A percentile compares a stretch with the other conserved stretches of the same genome.
These are phyloP conservation scores for Silene coronaria DNA, from an alignment of 179 eudicot genomes.

Conservation along the genomic window DNA sequence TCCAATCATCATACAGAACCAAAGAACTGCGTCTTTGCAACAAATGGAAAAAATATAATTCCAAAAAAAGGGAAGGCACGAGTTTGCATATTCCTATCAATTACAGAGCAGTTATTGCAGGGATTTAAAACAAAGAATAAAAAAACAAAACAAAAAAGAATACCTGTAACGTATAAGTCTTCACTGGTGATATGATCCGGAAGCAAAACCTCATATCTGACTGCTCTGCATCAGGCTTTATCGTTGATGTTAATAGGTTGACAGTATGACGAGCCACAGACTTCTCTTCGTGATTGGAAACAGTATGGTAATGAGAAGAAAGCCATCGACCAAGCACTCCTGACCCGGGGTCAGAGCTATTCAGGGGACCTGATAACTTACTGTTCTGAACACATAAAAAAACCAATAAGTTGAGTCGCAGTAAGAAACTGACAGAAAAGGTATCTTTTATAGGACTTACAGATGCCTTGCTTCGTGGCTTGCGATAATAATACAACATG, in stretches of 20 bases:
- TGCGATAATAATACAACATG: slow-evolving; percentile 81
- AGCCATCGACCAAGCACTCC: slow-evolving; percentile 78
- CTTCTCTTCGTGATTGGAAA: slow-evolving; percentile 51
- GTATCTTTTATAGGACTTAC: slow-evolving; percentile 38
- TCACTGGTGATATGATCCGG: slow-evolving; percentile 83
- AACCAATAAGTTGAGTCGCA: background rate
- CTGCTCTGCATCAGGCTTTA: slow-evolving; percentile 75
- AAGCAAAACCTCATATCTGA: slow-evolving; percentile 85
- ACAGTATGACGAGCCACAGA: slow-evolving; percentile 84
- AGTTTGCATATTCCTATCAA: background rate
- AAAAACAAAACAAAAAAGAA: background rate
- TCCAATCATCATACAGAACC: background rate
- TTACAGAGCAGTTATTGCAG: background rate
- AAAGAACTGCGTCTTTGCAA: background rate
- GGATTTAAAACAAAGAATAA: background rate
- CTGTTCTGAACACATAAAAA: slow-evolving; percentile 36
- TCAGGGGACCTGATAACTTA: slow-evolving; percentile 32
- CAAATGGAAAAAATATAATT: background rate
- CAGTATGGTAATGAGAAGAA: slow-evolving; percentile 63
- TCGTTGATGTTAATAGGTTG: slow-evolving; percentile 76
- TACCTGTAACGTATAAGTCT: slow-evolving; percentile 85
- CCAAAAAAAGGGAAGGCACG: background rate
- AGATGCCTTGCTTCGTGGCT: slow-evolving; percentile 60
- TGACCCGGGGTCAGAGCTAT: slow-evolving; percentile 54
- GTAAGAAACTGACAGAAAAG: slow-evolving; percentile 9